Conservation (phyloP, 108 stramenopile species). For the Conticribra guillardii region DNA sequence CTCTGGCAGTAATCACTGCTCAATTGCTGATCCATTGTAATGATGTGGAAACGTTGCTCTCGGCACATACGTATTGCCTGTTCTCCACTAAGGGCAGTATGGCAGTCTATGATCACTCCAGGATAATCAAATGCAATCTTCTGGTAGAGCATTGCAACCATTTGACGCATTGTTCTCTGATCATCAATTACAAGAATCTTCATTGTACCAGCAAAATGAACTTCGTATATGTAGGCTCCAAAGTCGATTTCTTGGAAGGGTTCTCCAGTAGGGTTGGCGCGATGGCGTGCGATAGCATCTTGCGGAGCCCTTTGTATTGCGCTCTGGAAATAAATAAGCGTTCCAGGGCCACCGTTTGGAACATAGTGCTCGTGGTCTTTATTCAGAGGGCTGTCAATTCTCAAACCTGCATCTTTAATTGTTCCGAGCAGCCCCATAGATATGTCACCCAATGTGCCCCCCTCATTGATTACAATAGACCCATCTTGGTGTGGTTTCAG, state of each 20-base stretch:
- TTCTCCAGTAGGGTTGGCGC: slow-evolving; percentile 36
- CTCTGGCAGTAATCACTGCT: slow-evolving; percentile 34
- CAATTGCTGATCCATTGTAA: slow-evolving; percentile 55
- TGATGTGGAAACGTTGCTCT: slow-evolving; percentile 42
- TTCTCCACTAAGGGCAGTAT: slow-evolving; percentile 47
- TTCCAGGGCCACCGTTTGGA: slow-evolving; percentile 38
- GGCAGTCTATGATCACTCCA: slow-evolving; percentile 33
- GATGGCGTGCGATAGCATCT: slow-evolving; percentile 43
- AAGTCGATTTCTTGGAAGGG: slow-evolving; percentile 36
- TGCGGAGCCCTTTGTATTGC: slow-evolving; percentile 39
- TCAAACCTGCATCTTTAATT: slow-evolving; percentile 22
- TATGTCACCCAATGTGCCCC: slow-evolving; percentile 20
- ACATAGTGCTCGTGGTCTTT: slow-evolving; percentile 20
- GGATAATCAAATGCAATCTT: slow-evolving; percentile 39
- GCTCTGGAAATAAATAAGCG: slow-evolving; percentile 45
- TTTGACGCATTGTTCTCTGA: slow-evolving; percentile 54
- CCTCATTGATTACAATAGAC: slow-evolving; percentile 15
- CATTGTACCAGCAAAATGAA: slow-evolving; percentile 38
- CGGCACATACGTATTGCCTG: slow-evolving; percentile 40
- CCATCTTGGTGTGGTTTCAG: slow-evolving; percentile 43
- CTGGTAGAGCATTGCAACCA: slow-evolving; percentile 54
- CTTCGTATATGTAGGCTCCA: slow-evolving; percentile 38
- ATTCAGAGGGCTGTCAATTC: slow-evolving; percentile 29
- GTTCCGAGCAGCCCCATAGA: slow-evolving; percentile 16
- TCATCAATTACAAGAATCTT: slow-evolving; percentile 48